Percentiles rank a stretch among this genome's conserved stretches.
These are phyloP conservation scores for Lachancea dasiensis DNA, from an alignment of 805 yeast genomes.

Conservation along the genomic window DNA sequence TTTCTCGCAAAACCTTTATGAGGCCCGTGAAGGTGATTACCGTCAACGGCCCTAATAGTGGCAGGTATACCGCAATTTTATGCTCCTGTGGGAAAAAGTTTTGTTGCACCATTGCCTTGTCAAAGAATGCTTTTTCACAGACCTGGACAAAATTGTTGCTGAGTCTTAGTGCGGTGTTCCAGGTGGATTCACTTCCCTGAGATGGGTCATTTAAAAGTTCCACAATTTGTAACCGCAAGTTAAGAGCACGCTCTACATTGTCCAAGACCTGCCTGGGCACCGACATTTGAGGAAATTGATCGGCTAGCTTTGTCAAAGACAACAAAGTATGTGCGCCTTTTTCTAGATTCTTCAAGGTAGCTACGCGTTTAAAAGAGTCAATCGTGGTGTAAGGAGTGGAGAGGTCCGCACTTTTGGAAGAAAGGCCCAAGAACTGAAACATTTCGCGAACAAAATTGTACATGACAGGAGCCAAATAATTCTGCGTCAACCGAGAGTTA, in stretches of 20 bases:
- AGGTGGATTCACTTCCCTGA: slow-evolving; percentile 27
- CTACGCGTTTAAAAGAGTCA: slow-evolving; percentile 58
- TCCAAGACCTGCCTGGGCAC: slow-evolving; percentile 67
- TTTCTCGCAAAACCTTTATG: slow-evolving; percentile 36
- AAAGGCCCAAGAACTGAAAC: slow-evolving; percentile 66
- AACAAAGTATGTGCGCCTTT: slow-evolving; percentile 63
- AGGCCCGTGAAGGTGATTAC: slow-evolving; percentile 55
- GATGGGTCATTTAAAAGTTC: slow-evolving; percentile 28
- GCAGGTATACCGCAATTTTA: slow-evolving; percentile 88
- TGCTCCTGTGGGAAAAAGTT: slow-evolving; percentile 94
- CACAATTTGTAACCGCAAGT: slow-evolving; percentile 29
- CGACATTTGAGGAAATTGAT: slow-evolving; percentile 70
- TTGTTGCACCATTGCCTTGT: slow-evolving; percentile 92
- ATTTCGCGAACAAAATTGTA: slow-evolving; percentile 71
- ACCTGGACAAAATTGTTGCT: slow-evolving; percentile 42
- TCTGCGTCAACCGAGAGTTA: slow-evolving; percentile 32
- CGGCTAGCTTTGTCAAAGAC: slow-evolving; percentile 64
- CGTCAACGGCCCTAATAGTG: slow-evolving; percentile 78
- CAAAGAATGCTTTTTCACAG: slow-evolving; percentile 75
- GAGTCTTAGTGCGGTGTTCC: slow-evolving; percentile 48
- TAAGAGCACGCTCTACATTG: slow-evolving; percentile 50
- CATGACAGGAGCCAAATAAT: slow-evolving; percentile 50
- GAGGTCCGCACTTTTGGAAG: slow-evolving; percentile 42
- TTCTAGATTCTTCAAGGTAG: slow-evolving; percentile 51
- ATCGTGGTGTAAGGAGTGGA: slow-evolving; percentile 52